Evolutionary conservation across 371 early-diverging fungal genomes (phyloP).

Genomic region (Mucor ambiguus): DNA sequence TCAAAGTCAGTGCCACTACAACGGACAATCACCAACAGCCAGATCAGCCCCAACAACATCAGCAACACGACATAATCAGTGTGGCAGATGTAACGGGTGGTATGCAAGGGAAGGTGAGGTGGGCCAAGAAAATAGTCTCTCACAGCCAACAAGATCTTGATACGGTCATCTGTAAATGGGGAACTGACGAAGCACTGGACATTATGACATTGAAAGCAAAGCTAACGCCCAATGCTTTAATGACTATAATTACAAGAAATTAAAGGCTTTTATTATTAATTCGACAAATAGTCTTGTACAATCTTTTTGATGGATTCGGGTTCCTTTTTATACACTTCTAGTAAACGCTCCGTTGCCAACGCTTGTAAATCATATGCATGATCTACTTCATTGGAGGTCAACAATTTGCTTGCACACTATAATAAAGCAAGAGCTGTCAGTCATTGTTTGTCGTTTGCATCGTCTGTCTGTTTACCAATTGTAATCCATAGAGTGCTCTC

Average conservation of each 20-base stretch:
- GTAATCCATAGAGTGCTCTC: slow-evolving; percentile 77
- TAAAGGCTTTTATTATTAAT: slow-evolving; percentile 5
- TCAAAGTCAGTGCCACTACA: not conserved
- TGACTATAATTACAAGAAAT: not conserved
- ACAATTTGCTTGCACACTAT: slow-evolving; percentile 45
- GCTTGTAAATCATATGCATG: slow-evolving; percentile 55
- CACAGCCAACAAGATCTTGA: slow-evolving; percentile 25
- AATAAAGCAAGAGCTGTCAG: not conserved
- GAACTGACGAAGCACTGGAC: slow-evolving; percentile 25
- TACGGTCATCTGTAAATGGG: slow-evolving; percentile 36
- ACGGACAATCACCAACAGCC: not conserved
- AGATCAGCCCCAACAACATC: not conserved
- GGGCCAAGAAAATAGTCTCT: slow-evolving; percentile 40
- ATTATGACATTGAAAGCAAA: slow-evolving; percentile 27
- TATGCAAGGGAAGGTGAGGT: slow-evolving; percentile 47
- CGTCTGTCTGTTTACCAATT: slow-evolving; percentile 49
- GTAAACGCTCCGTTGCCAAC: slow-evolving; percentile 71
- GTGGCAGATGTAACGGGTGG: slow-evolving; percentile 51
- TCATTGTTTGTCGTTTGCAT: too few relatives aligned
- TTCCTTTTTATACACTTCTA: slow-evolving; percentile 35
- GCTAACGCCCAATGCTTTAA: not conserved
- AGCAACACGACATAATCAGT: not conserved
- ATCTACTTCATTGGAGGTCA: slow-evolving; percentile 38
- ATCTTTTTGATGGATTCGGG: slow-evolving; percentile 24
- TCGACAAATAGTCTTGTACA: slow-evolving; percentile 38